These are phyloP conservation scores for Penicillium subrubescens DNA, from an alignment of 495 filamentous ascomycete species.

Conservation along the genomic window DNA sequence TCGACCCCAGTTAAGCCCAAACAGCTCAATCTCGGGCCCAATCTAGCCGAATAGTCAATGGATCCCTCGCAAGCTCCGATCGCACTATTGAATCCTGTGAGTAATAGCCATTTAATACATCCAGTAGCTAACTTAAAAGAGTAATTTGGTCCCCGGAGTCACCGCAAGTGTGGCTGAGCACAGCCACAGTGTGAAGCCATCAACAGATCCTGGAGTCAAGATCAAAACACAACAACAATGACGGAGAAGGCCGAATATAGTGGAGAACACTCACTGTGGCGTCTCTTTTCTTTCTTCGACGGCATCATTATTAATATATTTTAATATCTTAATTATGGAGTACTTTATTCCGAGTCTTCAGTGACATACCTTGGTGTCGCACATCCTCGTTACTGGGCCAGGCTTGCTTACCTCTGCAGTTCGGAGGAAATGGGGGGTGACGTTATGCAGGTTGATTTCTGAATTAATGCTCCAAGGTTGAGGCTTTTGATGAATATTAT, in stretches of 20 bases:
- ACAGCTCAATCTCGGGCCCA: background rate
- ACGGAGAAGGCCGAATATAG: background rate
- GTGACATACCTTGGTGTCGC: too few relatives aligned
- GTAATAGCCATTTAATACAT: background rate
- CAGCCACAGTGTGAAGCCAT: slow-evolving; percentile 4
- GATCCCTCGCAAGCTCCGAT: slow-evolving; percentile 12
- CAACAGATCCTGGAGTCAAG: background rate
- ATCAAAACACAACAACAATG: background rate
- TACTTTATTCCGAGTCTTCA: background rate
- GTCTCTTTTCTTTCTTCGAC: background rate
- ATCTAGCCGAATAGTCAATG: slow-evolving; percentile 8
- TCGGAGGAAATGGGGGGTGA: background rate
- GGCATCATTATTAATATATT: background rate
- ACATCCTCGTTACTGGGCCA: background rate
- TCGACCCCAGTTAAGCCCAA: slow-evolving; percentile 5
- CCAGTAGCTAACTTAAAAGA: background rate
- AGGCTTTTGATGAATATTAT: background rate
- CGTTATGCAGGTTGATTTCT: background rate
- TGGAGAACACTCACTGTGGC: background rate
- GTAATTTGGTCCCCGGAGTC: slow-evolving; percentile 5
- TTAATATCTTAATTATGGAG: background rate
- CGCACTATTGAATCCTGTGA: slow-evolving; percentile 25
- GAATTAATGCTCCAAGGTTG: background rate
- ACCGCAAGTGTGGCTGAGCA: slow-evolving; percentile 23
- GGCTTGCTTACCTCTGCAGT: background rate